Percentiles rank a stretch among this genome's conserved stretches.
These are phyloP conservation scores for Starmerella asiatica DNA, from an alignment of 805 yeast genomes.

Conservation along the genomic window DNA sequence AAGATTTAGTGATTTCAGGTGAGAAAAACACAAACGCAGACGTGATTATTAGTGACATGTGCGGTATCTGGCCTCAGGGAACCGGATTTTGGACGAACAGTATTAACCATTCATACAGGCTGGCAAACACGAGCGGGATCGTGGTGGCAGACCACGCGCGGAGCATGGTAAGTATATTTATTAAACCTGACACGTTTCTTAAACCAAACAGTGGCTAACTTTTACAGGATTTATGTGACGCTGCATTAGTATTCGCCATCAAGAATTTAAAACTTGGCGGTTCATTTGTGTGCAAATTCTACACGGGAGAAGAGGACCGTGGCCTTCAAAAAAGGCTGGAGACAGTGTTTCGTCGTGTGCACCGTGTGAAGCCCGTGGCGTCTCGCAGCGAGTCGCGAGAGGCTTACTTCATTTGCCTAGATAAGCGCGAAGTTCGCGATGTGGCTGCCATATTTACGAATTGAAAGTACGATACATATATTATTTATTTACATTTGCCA, in stretches of 20 bases:
- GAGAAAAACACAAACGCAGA: slow-evolving; percentile 34
- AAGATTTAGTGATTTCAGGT: slow-evolving; percentile 18
- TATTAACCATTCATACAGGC: slow-evolving; percentile 80
- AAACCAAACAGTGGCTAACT: neutral
- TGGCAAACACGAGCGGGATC: slow-evolving; percentile 82
- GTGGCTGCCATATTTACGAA: slow-evolving; percentile 6
- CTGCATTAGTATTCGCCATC: slow-evolving; percentile 66
- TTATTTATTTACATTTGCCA: too few relatives aligned
- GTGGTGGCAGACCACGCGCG: slow-evolving; percentile 66
- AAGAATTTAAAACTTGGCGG: slow-evolving; percentile 63
- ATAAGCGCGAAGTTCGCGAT: slow-evolving; percentile 24
- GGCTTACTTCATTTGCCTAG: slow-evolving; percentile 61
- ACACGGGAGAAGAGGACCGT: slow-evolving; percentile 66
- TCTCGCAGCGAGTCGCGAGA: slow-evolving; percentile 71
- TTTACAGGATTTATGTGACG: slow-evolving; percentile 66
- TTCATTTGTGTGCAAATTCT: slow-evolving; percentile 65
- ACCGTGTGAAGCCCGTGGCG: slow-evolving; percentile 66
- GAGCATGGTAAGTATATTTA: slow-evolving; percentile 44
- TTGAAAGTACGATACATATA: too few relatives aligned
- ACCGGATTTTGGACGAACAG: slow-evolving; percentile 44
- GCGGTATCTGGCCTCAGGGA: slow-evolving; percentile 43
- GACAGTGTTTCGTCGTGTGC: slow-evolving; percentile 47
- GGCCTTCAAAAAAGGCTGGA: slow-evolving; percentile 46
- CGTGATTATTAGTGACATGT: slow-evolving; percentile 69
- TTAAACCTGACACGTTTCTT: neutral